Evolutionary conservation across 1,284 basidiomycete genomes (phyloP), one percentile per base, ranked within the genome.

Genomic region (Ganoderma resinaceum): DNA sequence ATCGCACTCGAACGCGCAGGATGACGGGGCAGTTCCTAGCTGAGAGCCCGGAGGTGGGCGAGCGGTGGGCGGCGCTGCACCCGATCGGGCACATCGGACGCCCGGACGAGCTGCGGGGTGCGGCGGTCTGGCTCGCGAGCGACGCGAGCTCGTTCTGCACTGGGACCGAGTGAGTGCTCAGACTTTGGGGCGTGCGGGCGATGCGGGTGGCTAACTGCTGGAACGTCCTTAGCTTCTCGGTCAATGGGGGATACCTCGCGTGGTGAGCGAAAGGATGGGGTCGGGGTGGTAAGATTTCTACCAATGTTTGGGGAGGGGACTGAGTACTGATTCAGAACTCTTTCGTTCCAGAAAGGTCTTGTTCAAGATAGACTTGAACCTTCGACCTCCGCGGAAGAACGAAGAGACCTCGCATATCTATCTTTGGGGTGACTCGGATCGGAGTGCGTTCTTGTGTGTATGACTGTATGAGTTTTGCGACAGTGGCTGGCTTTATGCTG

Each of bases 141-240:
- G 91, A 92, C 67, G 90, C 91, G 46, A 91, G 89, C 4, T 91
- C 86, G 40, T 93, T 89, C 75, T 92, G 91, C 73, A 92, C 91
- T 0, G 91, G 91, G 11, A 83, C 80, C 89, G 89, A 92, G 91
- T 92, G 74, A 74, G 90, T 89, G n/a, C 4, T 43, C 23, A 3
- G 23, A 20, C 23, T 12, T 26, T 14, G 11, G 4, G 46, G 23
- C 12, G 12, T 14, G 23, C 23, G n/a, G n/a, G 7, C 8, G 4
- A 9, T n/a, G n/a, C n/a, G n/a, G 20, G 46, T 26, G 23, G 12
- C 23, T 49, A 23, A 49, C 11, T 26, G 11, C 11, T 26, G 11
- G 46, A 12, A 26, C 23, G 23, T 23, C 46, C 1, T 26, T 23
- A 49, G 46, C 46, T 49, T 49, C 46, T 26, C 46, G 23, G 46